Base-by-base conservation (phyloP, 2,329 filamentous ascomycete genomes). In the Ilyonectria destructans region DNA sequence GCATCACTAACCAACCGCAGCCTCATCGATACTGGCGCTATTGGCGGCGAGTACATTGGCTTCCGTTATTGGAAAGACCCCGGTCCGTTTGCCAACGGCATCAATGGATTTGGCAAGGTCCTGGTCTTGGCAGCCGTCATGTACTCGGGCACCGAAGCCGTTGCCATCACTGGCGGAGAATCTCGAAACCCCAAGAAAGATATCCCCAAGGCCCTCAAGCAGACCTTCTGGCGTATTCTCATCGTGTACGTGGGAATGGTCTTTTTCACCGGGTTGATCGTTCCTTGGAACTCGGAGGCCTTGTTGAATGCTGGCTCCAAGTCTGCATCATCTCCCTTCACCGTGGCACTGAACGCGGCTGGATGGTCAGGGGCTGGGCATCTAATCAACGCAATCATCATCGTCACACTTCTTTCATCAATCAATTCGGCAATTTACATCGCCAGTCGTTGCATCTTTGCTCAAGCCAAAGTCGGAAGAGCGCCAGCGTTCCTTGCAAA, bases 31-130 rank as follows among this genome's bases (percentile, higher is more conserved):
- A 62, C 59, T 1, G 59, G 59, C 19, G 59, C 59, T 51, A 62
- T 62, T 17, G 59, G 59, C 2, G 59, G 59, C 13, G 59, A 62
- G 5, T 62, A 62, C 29, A 62, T 62, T 40, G 59, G 59, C 3
- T 62, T 62, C 43, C 59, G 58, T 7, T 68, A 61, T 19, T 61
- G 60, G 57, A 48, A 52, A 40, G 35, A 57, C n/a, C 66, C 61
- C 1, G 57, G 66, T 9, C 48, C 57, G 0, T 63, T 65, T 10
- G 57, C 62, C 8, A 68, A 68, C 21, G 66, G 66, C 29, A 68
- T 68, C 33, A 68, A 68, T 26, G 66, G 66, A 15, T 68, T 68
- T 35, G 66, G 66, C 12, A 68, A 68, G 19, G 66, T 68, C 13
- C 29, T 68, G 13, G 62, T 68, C 40, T n/a, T 68, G 2, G 66